Base-by-base conservation (phyloP, 495 filamentous ascomycete genomes). In the Trichocladium uniseriatum region DNA sequence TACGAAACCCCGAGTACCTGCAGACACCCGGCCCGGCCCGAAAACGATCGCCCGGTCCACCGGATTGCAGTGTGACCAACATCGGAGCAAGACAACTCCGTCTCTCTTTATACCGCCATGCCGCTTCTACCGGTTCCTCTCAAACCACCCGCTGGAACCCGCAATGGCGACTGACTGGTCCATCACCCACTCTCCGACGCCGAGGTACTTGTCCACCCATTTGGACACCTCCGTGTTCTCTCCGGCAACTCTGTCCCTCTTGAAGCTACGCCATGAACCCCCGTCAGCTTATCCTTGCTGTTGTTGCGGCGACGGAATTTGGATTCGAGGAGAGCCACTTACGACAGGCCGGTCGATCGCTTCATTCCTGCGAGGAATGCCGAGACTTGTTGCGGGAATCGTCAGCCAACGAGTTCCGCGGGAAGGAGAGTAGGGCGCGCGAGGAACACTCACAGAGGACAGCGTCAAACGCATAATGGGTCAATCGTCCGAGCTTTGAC, bases 101-200 rank as follows among this genome's bases (percentile, higher is more conserved):
- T 88, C 50, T 77, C 81, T 34, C 72, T 81, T 53, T 61, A 83
- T 27, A 11, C 9, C 14, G 2, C 16, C 16, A n/a, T 37, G 40
- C 16, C 38, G 31, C 36, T 39, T 54, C 81, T 74, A 95, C 68
- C 90, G 81, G 62, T 75, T 84, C 59, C 91, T 78, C 68, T 95
- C 89, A 62, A 98, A 98, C 67, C 78, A 98, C 28, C 80, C 76
- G 64, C 86, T 92, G 13, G 85, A 82, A 13, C 89, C 83, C 69
- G 94, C 82, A 45, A 95, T 74, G 22, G 90, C 90, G 22, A 96
- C 88, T 5, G 89, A 92, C 70, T 91, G 84, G 62, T 98, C 92
- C 90, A 98, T 91, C 45, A 95, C 85, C 87, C 87, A 94, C 69
- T 98, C 92, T 63, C 92, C 92, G 37, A 97, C 81, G 43, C 87